Base-by-base conservation (phyloP, 2,329 filamentous ascomycete species). In the Tolypocladium tropicale region DNA sequence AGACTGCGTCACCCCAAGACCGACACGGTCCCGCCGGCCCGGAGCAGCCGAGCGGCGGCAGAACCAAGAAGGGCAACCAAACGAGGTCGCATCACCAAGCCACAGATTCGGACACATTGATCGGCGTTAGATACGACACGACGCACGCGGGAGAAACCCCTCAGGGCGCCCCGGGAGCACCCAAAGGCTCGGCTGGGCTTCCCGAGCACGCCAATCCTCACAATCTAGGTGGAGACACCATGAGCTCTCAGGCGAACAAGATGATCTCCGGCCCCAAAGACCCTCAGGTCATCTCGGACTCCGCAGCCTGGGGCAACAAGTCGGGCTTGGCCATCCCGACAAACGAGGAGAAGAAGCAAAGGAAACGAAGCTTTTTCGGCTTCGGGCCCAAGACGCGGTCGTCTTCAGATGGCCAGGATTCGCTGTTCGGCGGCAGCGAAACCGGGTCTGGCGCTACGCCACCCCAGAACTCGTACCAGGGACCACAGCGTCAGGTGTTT, bases 241-340 rank as follows among this genome's bases (percentile, higher is more conserved):
- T 71, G 65, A 71, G 67, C 21, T 71, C 71, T 21, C 72, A 77
- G 58, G 63, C 71, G n/a, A 61, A 53, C 37, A 69, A 75, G 34
- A 75, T 79, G 58, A 96, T 96, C 54, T 96, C 93, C 1, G 89
- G 78, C 1, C 92, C 93, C 1, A 92, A 85, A 57, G 94, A 96
- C 67, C 86, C 88, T 18, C 83, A 89, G 52, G 79, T 90, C 21
- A 96, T 97, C 60, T 85, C 92, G 30, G 89, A 96, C 68, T 80
- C 84, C 18, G 81, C 85, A n/a, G 79, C 83, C 6, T 96, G 92
- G 90, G 91, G 91, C n/a, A 90, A 89, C 69, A 94, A 85, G 70
- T 69, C 80, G n/a, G 75, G 74, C 12, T 68, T 79, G 30, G 68
- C 74, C 50, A 68, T 80, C 69, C 57, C 79, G 69, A 60, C 78